Conservation (phyloP, 2,329 filamentous ascomycete species). For the Cladophialophora yegresii region DNA sequence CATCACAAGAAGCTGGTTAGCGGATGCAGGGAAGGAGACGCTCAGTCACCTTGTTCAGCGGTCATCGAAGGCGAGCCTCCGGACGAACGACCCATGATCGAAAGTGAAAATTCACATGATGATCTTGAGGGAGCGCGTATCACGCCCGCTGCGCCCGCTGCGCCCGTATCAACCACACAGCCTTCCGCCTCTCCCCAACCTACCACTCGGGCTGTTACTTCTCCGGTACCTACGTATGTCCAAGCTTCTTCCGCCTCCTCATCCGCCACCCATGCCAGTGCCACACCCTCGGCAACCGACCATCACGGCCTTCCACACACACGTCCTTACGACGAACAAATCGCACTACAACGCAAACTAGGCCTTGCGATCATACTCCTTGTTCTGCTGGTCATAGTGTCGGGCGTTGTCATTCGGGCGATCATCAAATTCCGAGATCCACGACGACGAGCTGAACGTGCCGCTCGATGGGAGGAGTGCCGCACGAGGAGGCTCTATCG, state of each 20-base stretch:
- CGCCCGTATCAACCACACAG: not conserved
- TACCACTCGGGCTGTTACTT: not conserved
- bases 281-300: not conserved
- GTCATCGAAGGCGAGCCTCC: not conserved
- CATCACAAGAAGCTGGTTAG: constrained; percentile 23
- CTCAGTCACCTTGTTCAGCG: constrained; percentile 20
- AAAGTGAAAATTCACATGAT: not conserved
- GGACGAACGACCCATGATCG: not conserved
- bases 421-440: constrained; percentile 53
- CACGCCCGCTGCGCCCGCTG: not conserved
- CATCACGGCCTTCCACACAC: constrained; percentile 13
- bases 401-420: constrained; percentile 48
- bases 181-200: not conserved
- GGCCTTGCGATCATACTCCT: constrained; percentile 43
- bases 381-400: constrained; percentile 43
- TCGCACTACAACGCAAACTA: constrained; percentile 15
- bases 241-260: not conserved
- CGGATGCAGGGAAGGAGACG: constrained; percentile 24
- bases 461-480: constrained; percentile 58
- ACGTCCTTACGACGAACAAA: constrained; percentile 4
- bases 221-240: not conserved
- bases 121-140: not conserved
- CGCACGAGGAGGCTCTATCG: constrained; percentile 55
- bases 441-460: constrained; percentile 55
- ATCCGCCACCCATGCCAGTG: not conserved